Evolutionary conservation across 192 early-diverging fungal genomes (phyloP).

Genomic region (Linnemannia schmuckeri): DNA sequence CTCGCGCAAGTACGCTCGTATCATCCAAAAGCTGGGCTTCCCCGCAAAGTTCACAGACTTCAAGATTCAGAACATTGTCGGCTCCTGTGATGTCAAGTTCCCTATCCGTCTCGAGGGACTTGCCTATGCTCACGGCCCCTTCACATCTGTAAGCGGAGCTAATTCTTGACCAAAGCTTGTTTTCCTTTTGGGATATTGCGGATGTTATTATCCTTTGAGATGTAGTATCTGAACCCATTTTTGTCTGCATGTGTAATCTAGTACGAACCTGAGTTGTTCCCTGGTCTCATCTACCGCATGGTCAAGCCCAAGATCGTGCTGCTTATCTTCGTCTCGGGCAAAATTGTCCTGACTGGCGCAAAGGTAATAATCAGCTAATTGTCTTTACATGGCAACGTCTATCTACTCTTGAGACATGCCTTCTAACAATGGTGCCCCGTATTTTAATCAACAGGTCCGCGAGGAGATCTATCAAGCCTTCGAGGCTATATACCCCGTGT

Average conservation of each 20-base stretch:
- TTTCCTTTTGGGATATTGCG: background rate
- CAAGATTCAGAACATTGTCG: constrained; percentile 99
- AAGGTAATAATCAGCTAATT: constrained; percentile 70
- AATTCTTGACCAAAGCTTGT: constrained; percentile 8
- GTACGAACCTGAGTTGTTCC: constrained; percentile 99
- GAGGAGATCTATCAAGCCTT: constrained; percentile 99
- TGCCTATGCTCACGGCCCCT: constrained; percentile 93
- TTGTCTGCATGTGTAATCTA: constrained; percentile 37
- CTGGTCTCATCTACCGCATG: constrained; percentile 99
- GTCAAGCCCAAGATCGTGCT: constrained; percentile 98
- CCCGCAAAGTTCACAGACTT: constrained; percentile 98
- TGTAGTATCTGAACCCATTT: background rate
- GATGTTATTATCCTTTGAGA: background rate
- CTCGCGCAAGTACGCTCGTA: constrained; percentile 98
- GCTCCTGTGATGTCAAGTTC: constrained; percentile 99
- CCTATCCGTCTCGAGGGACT: constrained; percentile 98
- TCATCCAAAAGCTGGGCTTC: constrained; percentile 99
- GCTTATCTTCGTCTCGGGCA: constrained; percentile 99
- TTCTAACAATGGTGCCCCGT: background rate
- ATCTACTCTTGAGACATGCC: background rate
- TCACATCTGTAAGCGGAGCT: constrained; percentile 80
- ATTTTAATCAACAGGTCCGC: constrained; percentile 62
- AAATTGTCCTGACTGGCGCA: constrained; percentile 99
- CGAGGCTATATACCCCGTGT: constrained; percentile 97
- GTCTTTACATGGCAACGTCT: background rate